Conservation (phyloP, 2,329 filamentous ascomycete genomes). For the Fusarium equiseti region DNA sequence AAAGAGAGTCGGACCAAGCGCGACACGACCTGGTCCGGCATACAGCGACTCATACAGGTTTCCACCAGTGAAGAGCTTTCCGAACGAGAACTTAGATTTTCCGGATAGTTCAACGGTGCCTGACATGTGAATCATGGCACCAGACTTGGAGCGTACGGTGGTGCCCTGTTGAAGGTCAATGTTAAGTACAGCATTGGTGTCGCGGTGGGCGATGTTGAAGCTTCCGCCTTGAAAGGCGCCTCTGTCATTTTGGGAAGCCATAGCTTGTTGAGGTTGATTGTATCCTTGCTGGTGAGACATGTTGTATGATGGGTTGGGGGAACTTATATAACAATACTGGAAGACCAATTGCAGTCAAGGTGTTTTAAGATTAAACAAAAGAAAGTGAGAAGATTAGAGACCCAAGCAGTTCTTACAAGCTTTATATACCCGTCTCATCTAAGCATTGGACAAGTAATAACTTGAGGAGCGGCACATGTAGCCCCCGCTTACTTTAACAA, state of each 20-base stretch:
- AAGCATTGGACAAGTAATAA: not conserved
- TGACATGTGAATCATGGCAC: conserved; percentile 2
- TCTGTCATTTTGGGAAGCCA: not conserved
- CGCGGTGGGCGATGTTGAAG: not conserved
- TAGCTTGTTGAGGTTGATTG: not conserved
- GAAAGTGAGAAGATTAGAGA: accelerated
- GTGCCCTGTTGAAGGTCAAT: not conserved
- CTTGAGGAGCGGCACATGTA: not conserved
- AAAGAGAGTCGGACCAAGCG: not conserved
- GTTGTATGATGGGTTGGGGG: accelerated
- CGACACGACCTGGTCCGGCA: not conserved
- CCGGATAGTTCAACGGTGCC: not conserved
- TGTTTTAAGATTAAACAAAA: not conserved
- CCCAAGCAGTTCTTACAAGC: accelerated
- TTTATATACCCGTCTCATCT: not conserved
- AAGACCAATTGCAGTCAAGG: accelerated
- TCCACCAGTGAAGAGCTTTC: not conserved
- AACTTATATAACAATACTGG: too few relatives aligned
- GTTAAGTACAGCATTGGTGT: not conserved
- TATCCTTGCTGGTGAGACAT: not conserved
- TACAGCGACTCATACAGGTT: not conserved
- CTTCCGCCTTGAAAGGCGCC: not conserved
- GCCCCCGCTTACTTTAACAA: not conserved
- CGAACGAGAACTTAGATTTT: not conserved
- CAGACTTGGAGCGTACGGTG: not conserved